Conservation (phyloP, 1,284 basidiomycete genomes). For the Malassezia slooffiae region DNA sequence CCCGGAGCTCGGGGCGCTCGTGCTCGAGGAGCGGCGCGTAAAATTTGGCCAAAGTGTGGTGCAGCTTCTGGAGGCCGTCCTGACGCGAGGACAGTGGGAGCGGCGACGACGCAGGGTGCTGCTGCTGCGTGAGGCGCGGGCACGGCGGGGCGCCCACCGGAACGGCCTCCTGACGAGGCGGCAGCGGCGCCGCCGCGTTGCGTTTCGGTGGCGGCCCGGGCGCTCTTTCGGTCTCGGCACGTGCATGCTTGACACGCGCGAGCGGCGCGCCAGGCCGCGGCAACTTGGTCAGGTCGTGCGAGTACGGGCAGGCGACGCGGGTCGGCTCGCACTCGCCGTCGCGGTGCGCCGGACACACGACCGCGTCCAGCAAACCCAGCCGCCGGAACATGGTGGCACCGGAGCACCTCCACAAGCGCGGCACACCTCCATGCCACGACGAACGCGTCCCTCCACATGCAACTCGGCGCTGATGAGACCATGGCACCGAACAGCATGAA, state of each 20-base stretch:
- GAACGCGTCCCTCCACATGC: slow-evolving; percentile 3
- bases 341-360: slow-evolving; percentile 29
- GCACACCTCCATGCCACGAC: neutral
- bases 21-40: slow-evolving; percentile 26
- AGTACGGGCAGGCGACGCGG: slow-evolving; percentile 24
- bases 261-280: too few species aligned
- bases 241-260: neutral
- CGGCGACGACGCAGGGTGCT: slow-evolving; percentile 20
- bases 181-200: neutral
- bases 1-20: slow-evolving; percentile 13
- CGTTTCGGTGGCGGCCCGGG: neutral
- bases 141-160: slow-evolving; percentile 1
- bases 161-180: too few species aligned
- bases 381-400: slow-evolving; percentile 25
- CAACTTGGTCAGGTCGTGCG: slow-evolving; percentile 15
- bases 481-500: slow-evolving; percentile 5
- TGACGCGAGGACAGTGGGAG: slow-evolving; percentile 25
- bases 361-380: slow-evolving; percentile 22
- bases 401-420: neutral
- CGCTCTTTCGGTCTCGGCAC: neutral
- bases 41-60: slow-evolving; percentile 16
- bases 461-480: neutral
- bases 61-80: slow-evolving; percentile 23
- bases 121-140: slow-evolving; percentile 20
- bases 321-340: slow-evolving; percentile 21